A percentile compares a stretch with the other conserved stretches of the same genome.
These are phyloP conservation scores for Nitzschia sp. DNA, from an alignment of 108 stramenopile species.

Conservation along the genomic window DNA sequence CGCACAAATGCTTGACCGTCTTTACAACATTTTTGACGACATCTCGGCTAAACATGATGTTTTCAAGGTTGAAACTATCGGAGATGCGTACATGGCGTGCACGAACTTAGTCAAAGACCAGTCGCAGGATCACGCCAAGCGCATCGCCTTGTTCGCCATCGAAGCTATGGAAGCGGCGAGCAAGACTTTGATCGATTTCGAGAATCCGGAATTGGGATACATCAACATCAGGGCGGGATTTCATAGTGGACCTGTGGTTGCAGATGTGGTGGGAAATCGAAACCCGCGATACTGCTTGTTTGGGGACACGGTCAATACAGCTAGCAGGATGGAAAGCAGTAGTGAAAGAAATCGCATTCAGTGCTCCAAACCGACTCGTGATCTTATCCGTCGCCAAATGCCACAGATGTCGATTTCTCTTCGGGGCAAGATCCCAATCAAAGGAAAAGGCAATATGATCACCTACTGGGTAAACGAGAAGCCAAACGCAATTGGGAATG, in stretches of 20 bases:
- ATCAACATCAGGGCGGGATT: constrained; percentile 61
- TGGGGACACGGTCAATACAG: constrained; percentile 54
- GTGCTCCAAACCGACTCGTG: constrained; percentile 37
- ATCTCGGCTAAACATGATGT: constrained; percentile 30
- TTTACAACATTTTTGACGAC: constrained; percentile 32
- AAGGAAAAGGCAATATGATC: constrained; percentile 37
- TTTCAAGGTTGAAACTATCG: constrained; percentile 58
- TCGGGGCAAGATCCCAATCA: constrained; percentile 43
- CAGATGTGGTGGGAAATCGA: constrained; percentile 46
- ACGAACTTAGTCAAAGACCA: constrained; percentile 53
- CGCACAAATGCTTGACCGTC: constrained; percentile 33
- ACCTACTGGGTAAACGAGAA: constrained; percentile 21
- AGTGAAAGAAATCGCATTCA: constrained; percentile 40
- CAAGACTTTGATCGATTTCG: constrained; percentile 34
- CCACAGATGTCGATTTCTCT: constrained; percentile 27
- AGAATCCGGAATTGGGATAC: constrained; percentile 26
- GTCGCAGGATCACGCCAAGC: constrained; percentile 54
- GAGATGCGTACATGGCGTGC: constrained; percentile 57
- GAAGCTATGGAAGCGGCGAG: constrained; percentile 48
- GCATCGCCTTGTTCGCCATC: constrained; percentile 65
- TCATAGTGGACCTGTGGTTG: constrained; percentile 54
- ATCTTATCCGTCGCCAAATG: constrained; percentile 29
- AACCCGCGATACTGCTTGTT: constrained; percentile 54
- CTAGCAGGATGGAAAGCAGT: constrained; percentile 53
- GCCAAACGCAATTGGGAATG: too few relatives aligned